These are phyloP conservation scores for Xanthoparmelia taractica DNA, from an alignment of 495 filamentous ascomycete genomes.

Conservation along the genomic window DNA sequence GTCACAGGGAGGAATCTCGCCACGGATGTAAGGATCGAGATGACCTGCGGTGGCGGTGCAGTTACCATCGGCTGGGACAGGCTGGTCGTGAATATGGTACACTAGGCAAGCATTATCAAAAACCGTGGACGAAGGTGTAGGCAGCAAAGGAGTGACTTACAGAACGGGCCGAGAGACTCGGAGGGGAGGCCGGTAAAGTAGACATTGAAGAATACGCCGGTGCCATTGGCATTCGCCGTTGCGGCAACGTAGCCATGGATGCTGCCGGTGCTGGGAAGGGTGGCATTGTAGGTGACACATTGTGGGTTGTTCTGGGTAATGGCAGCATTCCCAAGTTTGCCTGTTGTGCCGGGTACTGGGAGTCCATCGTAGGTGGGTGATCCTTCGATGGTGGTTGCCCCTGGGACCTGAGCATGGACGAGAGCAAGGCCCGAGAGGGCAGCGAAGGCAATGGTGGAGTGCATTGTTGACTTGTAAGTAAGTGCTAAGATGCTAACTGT, in stretches of 20 bases:
- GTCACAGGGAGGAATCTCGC: slow-evolving; percentile 60
- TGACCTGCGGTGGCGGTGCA: slow-evolving; percentile 66
- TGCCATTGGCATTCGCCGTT: slow-evolving; percentile 46
- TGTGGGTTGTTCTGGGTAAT: slow-evolving; percentile 55
- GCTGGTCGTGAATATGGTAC: slow-evolving; percentile 75
- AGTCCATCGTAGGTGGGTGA: slow-evolving; percentile 31
- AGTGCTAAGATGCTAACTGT: slow-evolving; percentile 9
- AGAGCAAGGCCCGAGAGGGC: slow-evolving; percentile 37
- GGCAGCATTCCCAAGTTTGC: slow-evolving; percentile 46
- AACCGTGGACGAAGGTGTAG: background rate
- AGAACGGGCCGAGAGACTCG: slow-evolving; percentile 54
- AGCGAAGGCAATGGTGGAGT: slow-evolving; percentile 32
- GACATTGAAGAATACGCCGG: slow-evolving; percentile 56
- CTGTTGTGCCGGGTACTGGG: slow-evolving; percentile 23
- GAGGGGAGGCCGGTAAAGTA: slow-evolving; percentile 58
- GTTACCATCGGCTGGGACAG: slow-evolving; percentile 67
- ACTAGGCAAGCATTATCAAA: slow-evolving; percentile 36
- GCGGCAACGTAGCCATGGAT: slow-evolving; percentile 56
- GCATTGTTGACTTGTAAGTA: slow-evolving; percentile 32
- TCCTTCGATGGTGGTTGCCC: slow-evolving; percentile 11
- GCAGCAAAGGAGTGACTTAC: slow-evolving; percentile 41
- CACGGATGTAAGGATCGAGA: slow-evolving; percentile 58
- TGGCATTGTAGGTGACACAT: slow-evolving; percentile 51
- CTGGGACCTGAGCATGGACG: slow-evolving; percentile 35
- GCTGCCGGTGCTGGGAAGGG: slow-evolving; percentile 49